Conservation (phyloP, 768 basidiomycete species). For the Lactifluus hygrophoroides region DNA sequence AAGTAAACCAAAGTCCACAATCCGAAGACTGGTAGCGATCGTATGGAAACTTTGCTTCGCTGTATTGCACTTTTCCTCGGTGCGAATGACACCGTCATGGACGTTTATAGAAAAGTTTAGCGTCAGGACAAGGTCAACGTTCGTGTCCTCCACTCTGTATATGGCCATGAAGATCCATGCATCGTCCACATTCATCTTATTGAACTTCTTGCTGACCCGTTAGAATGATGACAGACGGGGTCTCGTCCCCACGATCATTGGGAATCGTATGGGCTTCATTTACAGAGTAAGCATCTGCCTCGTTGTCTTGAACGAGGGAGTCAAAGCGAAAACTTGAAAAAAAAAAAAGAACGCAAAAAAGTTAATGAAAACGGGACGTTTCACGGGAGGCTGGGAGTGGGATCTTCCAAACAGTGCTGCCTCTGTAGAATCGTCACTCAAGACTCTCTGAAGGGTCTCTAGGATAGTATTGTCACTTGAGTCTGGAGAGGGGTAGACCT, state of each 20-base stretch:
- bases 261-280: conserved; percentile 32
- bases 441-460: too few relatives aligned
- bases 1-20: conserved; percentile 67
- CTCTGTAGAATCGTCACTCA: too few relatives aligned
- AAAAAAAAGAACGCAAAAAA: conserved; percentile 18
- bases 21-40: conserved; percentile 50
- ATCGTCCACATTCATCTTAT: conserved; percentile 46
- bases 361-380: too few relatives aligned
- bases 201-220: conserved; percentile 75
- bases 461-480: too few relatives aligned
- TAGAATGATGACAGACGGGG: conserved; percentile 54
- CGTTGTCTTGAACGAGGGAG: conserved; percentile 97
- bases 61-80: conserved; percentile 28
- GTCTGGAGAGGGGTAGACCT: too few relatives aligned
- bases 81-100: conserved; percentile 37
- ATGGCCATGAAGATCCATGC: conserved; percentile 75
- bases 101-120: conserved; percentile 66
- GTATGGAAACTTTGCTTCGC: conserved; percentile 43
- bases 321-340: too few relatives aligned
- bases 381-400: too few relatives aligned
- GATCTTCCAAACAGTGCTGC: too few relatives aligned
- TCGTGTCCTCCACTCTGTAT: conserved; percentile 63
- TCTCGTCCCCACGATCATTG: conserved; percentile 39
- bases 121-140: conserved; percentile 75
- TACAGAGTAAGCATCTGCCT: conserved; percentile 47